Conservation (phyloP, 2,329 filamentous ascomycete genomes). For the Colletotrichum tabaci region DNA sequence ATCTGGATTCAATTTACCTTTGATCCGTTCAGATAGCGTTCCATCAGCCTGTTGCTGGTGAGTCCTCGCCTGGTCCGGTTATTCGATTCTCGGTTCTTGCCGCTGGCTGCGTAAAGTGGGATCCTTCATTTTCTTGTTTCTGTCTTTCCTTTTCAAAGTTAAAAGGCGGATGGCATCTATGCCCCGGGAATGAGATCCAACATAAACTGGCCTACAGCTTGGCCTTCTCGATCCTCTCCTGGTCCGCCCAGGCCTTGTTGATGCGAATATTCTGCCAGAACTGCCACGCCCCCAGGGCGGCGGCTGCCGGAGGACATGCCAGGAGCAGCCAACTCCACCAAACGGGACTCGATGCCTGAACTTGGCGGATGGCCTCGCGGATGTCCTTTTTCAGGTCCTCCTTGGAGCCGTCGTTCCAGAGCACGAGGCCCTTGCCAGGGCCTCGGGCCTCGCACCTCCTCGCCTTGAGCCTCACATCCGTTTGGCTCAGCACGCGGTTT, state of each 20-base stretch:
- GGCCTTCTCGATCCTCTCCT: constrained; percentile 64
- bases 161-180: background rate
- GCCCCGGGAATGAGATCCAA: background rate
- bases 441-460: constrained; percentile 78
- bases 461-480: constrained; percentile 88
- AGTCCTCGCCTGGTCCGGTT: background rate
- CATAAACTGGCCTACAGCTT: constrained; percentile 53
- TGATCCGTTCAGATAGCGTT: background rate
- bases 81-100: background rate
- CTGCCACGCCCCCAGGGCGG: constrained; percentile 77
- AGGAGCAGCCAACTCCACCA: constrained; percentile 88
- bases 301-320: constrained; percentile 82
- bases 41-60: background rate
- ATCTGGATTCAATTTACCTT: background rate
- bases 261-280: constrained; percentile 80
- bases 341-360: constrained; percentile 75
- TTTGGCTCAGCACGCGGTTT: constrained; percentile 89
- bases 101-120: background rate
- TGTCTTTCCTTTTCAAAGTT: too few species aligned
- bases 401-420: constrained; percentile 90
- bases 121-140: background rate
- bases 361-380: constrained; percentile 72
- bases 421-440: constrained; percentile 78
- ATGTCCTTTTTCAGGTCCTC: constrained; percentile 80
- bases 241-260: constrained; percentile 78